Percentiles rank a stretch among this genome's conserved stretches.
Evolutionary conservation across 202 grass and related monocot genomes (phyloP).

Genomic region (Schoenoplectus tabernaemontani): DNA sequence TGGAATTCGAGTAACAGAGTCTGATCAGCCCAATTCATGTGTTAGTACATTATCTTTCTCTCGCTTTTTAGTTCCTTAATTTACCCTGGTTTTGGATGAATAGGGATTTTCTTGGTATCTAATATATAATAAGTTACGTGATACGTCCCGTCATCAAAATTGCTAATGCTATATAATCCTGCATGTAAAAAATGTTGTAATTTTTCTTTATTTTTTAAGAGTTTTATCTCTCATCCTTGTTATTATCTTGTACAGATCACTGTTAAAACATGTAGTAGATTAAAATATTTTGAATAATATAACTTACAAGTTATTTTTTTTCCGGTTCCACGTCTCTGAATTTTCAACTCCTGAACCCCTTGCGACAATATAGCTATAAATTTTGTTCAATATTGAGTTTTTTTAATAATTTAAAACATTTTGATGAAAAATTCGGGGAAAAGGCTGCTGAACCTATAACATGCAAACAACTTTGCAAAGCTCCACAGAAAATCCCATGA

Average conservation of each 20-base stretch:
- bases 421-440: neutral
- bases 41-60: conserved; percentile 27
- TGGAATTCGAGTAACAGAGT: conserved; percentile 58
- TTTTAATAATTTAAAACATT: neutral
- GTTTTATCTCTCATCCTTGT: neutral
- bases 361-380: neutral
- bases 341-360: neutral
- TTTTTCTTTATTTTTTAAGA: neutral
- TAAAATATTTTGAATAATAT: neutral
- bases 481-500: neutral
- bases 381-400: neutral
- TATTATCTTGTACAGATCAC: neutral
- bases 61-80: neutral
- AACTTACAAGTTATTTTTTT: neutral
- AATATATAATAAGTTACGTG: neutral
- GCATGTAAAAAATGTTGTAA: neutral
- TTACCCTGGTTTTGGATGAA: neutral
- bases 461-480: neutral
- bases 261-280: neutral
- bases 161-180: neutral
- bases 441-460: neutral
- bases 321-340: neutral
- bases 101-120: neutral
- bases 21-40: conserved; percentile 47
- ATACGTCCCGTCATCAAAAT: neutral